A percentile compares a stretch with the other conserved stretches of the same genome.
These are phyloP conservation scores for Mimosa bimucronata DNA, from an alignment of 306 rosid species.

Conservation along the genomic window DNA sequence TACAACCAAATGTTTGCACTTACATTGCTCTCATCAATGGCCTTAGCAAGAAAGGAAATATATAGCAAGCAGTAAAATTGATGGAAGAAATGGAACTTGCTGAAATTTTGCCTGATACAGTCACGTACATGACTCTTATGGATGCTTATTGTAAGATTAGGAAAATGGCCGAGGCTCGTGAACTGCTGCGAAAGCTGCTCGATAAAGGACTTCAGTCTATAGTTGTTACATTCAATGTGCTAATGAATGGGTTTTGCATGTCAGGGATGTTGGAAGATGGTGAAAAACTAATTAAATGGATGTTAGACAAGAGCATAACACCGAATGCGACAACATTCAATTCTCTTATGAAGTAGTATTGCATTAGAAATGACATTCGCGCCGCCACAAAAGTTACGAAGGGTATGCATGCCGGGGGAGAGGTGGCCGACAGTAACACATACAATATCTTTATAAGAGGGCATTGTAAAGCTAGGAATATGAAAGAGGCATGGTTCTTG, in stretches of 20 bases:
- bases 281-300: conserved; percentile 77
- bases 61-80: conserved; percentile 63
- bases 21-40: conserved; percentile 79
- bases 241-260: conserved; percentile 89
- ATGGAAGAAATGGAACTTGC: conserved; percentile 80
- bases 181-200: conserved; percentile 67
- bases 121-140: conserved; percentile 88
- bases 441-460: conserved; percentile 81
- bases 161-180: conserved; percentile 73
- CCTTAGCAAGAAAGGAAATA: conserved; percentile 79
- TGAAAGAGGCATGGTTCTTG: conserved; percentile 86
- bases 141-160: conserved; percentile 81
- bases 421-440: conserved; percentile 70
- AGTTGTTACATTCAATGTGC: conserved; percentile 84
- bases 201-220: conserved; percentile 76
- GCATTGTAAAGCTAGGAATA: conserved; percentile 83
- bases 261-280: conserved; percentile 86
- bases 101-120: conserved; percentile 69
- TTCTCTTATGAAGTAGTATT: conserved; percentile 85
- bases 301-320: conserved; percentile 72
- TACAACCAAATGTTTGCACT: conserved; percentile 75
- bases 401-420: conserved; percentile 67
- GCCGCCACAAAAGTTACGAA: conserved; percentile 59
- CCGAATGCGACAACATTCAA: conserved; percentile 81
- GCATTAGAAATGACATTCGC: conserved; percentile 74